Conservation (phyloP, 345 rosid genomes). For the Linum lewisii region DNA sequence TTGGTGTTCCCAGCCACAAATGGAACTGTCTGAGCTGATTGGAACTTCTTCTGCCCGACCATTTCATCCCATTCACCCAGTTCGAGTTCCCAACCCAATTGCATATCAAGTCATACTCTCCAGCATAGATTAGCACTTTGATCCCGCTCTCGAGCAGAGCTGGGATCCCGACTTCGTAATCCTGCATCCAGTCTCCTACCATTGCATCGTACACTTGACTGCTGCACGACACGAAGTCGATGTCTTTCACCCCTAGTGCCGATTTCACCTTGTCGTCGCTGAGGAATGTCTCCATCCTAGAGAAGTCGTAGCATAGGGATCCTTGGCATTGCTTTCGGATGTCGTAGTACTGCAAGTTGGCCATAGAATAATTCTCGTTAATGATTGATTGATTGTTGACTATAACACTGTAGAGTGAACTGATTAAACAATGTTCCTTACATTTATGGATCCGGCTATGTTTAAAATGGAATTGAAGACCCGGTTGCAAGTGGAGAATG, state of each 20-base stretch:
- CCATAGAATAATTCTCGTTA: not conserved
- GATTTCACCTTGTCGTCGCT: not conserved
- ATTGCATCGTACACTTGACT: not conserved
- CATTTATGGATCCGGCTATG: not conserved
- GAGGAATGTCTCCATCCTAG: not conserved
- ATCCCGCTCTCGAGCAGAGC: slow-evolving; percentile 34
- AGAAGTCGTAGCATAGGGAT: not conserved
- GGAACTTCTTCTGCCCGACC: not conserved
- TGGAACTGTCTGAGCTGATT: not conserved
- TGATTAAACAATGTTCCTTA: not conserved
- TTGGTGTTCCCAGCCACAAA: not conserved
- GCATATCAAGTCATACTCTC: slow-evolving; percentile 80
- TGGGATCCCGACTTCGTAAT: not conserved
- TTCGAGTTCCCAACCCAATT: not conserved
- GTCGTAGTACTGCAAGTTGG: slow-evolving; percentile 7
- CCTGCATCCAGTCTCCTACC: not conserved
- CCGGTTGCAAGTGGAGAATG: not conserved
- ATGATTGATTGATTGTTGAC: not conserved
- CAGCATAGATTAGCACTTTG: slow-evolving; percentile 60
- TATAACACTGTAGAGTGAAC: not conserved
- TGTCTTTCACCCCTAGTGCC: not conserved
- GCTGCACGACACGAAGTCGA: not conserved
- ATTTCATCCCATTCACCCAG: not conserved
- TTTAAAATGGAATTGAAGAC: not conserved
- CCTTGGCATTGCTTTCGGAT: not conserved